These are phyloP conservation scores for Nakazawaea molendinolei DNA, from an alignment of 805 yeast genomes.

Conservation along the genomic window DNA sequence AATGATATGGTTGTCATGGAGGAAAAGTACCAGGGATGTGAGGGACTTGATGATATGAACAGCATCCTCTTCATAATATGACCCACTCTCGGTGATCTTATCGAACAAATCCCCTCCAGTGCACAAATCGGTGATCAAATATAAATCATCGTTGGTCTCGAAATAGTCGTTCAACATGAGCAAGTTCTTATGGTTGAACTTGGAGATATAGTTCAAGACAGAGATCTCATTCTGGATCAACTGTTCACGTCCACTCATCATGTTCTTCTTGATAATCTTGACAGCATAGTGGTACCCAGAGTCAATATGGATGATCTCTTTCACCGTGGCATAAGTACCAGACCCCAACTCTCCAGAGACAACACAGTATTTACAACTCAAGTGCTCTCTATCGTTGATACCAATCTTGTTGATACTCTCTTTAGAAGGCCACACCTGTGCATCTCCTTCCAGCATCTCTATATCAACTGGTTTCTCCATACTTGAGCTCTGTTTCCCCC, in stretches of 20 bases:
- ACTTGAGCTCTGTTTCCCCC: no score
- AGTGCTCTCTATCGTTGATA: slow-evolving; percentile 3
- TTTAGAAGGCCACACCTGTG: slow-evolving; percentile 11
- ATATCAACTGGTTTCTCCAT: not conserved
- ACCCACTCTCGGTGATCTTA: slow-evolving; percentile 59
- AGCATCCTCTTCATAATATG: slow-evolving; percentile 54
- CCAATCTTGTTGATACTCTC: slow-evolving; percentile 9
- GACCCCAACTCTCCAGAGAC: slow-evolving; percentile 58
- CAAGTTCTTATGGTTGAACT: slow-evolving; percentile 61
- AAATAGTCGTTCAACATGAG: slow-evolving; percentile 52
- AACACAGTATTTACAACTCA: slow-evolving; percentile 17
- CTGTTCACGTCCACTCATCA: slow-evolving; percentile 16
- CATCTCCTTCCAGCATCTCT: not conserved
- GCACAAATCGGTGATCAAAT: slow-evolving; percentile 63
- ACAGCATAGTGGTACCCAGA: slow-evolving; percentile 65
- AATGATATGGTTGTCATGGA: slow-evolving; percentile 87
- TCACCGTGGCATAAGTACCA: slow-evolving; percentile 77
- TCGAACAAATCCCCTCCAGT: slow-evolving; percentile 74
- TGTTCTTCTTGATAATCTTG: slow-evolving; percentile 46
- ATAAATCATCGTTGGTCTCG: slow-evolving; percentile 49
- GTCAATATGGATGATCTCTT: slow-evolving; percentile 52
- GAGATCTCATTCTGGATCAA: slow-evolving; percentile 53
- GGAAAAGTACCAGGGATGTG: slow-evolving; percentile 63
- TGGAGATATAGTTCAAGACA: slow-evolving; percentile 43
- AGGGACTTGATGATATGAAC: slow-evolving; percentile 48